These are phyloP conservation scores for Citropsis articulata DNA, from an alignment of 345 rosid species.

Conservation along the genomic window DNA sequence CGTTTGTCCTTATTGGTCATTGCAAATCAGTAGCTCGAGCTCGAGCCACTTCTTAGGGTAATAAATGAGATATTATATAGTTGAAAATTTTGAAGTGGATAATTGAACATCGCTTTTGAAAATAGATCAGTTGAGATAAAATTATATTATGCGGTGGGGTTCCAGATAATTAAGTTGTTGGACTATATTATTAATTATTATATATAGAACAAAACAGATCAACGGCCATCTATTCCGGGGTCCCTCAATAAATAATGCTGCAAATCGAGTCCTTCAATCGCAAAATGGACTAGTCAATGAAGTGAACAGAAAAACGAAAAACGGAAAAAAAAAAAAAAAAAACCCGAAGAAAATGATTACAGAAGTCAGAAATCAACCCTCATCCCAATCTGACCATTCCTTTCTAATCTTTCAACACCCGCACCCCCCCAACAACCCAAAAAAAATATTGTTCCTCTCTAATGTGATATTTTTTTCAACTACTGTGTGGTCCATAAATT, in stretches of 20 bases:
- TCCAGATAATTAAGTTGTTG: background rate
- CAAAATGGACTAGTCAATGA: background rate
- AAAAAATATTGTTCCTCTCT: too few species aligned
- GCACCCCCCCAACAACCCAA: too few species aligned
- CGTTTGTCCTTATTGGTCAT: conserved; percentile 10
- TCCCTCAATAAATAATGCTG: background rate
- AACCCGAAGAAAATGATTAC: background rate
- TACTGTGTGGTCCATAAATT: background rate
- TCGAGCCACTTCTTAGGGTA: background rate
- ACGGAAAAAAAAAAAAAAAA: background rate
- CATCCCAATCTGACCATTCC: background rate
- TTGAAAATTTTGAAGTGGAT: background rate
- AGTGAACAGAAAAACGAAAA: background rate
- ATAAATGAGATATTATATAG: background rate
- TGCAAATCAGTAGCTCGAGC: background rate
- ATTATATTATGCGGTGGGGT: background rate
- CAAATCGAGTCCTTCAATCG: background rate
- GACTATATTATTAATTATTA: background rate
- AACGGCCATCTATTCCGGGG: background rate
- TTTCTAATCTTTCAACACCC: background rate
- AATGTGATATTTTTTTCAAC: background rate
- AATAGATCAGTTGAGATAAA: background rate
- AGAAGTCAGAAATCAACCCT: background rate
- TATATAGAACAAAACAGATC: background rate
- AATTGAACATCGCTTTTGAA: background rate